Evolutionary conservation across 1,284 basidiomycete genomes (phyloP).

Genomic region (Austroboletus niveus): DNA sequence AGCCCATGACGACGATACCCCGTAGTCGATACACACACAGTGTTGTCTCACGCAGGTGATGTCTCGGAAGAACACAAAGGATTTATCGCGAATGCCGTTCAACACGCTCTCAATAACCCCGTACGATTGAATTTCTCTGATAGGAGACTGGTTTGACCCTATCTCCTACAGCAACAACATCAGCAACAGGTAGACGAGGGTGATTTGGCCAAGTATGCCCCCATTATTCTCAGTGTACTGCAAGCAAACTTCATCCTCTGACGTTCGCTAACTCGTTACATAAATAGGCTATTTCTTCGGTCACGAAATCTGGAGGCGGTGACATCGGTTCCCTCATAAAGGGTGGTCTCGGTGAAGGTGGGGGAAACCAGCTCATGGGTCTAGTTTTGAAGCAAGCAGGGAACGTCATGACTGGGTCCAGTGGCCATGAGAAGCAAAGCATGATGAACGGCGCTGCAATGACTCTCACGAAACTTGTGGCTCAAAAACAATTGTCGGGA

Average conservation of each 20-base stretch:
- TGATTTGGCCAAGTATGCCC: conserved; percentile 22
- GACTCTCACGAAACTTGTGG: conserved; percentile 80
- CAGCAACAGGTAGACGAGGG: conserved; percentile 13
- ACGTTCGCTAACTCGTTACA: conserved; percentile 6
- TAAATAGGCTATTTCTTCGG: conserved; percentile 21
- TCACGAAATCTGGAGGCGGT: conserved; percentile 16
- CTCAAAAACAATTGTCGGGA: conserved; percentile 61
- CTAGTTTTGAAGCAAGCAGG: conserved; percentile 80
- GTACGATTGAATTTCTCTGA: conserved; percentile 7
- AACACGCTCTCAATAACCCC: conserved; percentile 24
- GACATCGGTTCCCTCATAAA: conserved; percentile 18
- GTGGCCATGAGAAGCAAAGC: conserved; percentile 75
- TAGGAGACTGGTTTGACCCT: not conserved
- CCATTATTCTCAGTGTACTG: conserved; percentile 21
- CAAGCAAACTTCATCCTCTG: not conserved
- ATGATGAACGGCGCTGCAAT: conserved; percentile 79
- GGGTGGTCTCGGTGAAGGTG: conserved; percentile 44
- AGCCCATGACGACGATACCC: conserved; percentile 1
- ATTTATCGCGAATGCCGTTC: conserved; percentile 19
- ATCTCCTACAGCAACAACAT: not conserved
- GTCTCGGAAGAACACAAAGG: conserved; percentile 9
- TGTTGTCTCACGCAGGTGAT: conserved; percentile 41
- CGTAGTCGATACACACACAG: conserved; percentile 60
- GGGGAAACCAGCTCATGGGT: conserved; percentile 64
- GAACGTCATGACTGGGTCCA: conserved; percentile 69